A percentile compares a stretch with the other conserved stretches of the same genome.
Evolutionary conservation across 495 filamentous ascomycete genomes (phyloP).

Genomic region (Penicillium simplicissimum): DNA sequence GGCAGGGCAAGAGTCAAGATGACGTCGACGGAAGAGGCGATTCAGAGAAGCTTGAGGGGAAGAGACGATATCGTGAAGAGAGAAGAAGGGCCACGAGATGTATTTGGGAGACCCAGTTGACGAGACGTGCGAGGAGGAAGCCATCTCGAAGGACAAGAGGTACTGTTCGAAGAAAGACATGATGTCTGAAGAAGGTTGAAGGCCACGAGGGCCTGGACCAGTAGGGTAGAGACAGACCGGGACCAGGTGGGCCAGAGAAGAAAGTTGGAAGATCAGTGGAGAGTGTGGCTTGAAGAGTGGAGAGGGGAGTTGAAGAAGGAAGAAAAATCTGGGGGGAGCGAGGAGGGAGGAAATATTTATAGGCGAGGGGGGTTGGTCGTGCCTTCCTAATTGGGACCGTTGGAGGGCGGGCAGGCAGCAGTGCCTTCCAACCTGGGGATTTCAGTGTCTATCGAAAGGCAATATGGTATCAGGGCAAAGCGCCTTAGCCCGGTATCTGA

Average conservation of each 20-base stretch:
- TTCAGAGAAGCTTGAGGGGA: not conserved
- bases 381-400: not conserved
- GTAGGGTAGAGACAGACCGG: not conserved
- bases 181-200: not conserved
- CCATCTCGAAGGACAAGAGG: not conserved
- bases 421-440: not conserved
- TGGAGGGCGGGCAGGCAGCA: not conserved
- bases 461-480: too few relatives aligned
- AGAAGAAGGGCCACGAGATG: not conserved
- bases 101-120: not conserved
- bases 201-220: not conserved
- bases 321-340: not conserved
- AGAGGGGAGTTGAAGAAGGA: not conserved
- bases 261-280: not conserved
- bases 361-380: not conserved
- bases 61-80: not conserved
- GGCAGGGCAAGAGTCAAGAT: not conserved
- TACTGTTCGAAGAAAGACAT: not conserved
- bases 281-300: not conserved
- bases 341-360: not conserved
- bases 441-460: not conserved
- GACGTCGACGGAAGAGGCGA: not conserved
- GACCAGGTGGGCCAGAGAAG: not conserved
- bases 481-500: too few relatives aligned
- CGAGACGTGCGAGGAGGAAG: not conserved